Evolutionary conservation across 2,329 filamentous ascomycete species (phyloP).

Genomic region (Phialemonium atrogriseum): DNA sequence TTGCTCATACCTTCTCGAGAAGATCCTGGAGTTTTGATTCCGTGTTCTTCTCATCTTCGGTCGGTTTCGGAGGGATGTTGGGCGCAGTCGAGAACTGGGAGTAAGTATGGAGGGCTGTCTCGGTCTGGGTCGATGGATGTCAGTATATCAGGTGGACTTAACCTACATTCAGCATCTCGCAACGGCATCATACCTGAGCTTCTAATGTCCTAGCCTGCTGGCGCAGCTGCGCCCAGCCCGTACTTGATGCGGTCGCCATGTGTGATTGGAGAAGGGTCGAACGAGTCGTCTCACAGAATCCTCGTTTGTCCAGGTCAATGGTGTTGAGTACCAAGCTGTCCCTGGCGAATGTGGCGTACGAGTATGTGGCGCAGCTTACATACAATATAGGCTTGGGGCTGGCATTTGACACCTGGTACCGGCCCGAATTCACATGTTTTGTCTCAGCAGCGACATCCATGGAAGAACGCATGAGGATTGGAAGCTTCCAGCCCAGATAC

Average conservation of each 20-base stretch:
- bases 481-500: too few species aligned
- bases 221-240: conserved; percentile 87
- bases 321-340: neutral
- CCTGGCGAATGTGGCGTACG: neutral
- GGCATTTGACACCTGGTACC: too few species aligned
- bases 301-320: too few species aligned
- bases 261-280: too few species aligned
- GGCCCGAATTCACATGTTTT: too few species aligned
- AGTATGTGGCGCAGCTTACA: too few species aligned
- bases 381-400: too few species aligned
- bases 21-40: conserved; percentile 79
- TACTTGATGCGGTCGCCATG: conserved; percentile 27
- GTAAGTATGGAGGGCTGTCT: conserved; percentile 75
- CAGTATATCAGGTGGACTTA: too few species aligned
- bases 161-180: conserved; percentile 1
- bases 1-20: conserved; percentile 69
- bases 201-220: conserved; percentile 86
- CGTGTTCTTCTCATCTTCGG: conserved; percentile 72
- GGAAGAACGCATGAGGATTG: too few species aligned
- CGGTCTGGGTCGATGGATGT: conserved; percentile 52
- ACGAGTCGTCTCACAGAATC: too few species aligned
- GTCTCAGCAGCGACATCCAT: too few species aligned
- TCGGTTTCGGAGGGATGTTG: conserved; percentile 73
- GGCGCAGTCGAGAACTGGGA: conserved; percentile 80
- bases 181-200: conserved; percentile 58